Evolutionary conservation across 768 basidiomycete species (phyloP), one percentile per base, ranked within the genome.

Genomic region (Amanita brunnescens): DNA sequence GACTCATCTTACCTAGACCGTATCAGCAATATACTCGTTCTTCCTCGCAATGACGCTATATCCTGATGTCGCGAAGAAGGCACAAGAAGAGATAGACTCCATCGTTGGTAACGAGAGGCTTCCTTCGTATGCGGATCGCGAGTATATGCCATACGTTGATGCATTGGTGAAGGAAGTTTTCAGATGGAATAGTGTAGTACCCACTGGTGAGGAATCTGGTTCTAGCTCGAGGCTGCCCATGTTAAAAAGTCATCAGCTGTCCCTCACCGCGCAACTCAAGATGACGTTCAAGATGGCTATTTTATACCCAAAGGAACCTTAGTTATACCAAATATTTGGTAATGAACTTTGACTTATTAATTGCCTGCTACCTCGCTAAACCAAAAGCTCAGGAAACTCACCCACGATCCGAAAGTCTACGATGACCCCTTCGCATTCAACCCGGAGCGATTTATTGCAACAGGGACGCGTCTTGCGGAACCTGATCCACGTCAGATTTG

Each of bases 271-370:
- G 74, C 68, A 7, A 74, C 66, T n/a, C 70, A 80, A 57, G 80
- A 83, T 52, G 82, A 84, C 50, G 61, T 81, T 4, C 79, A 83
- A 46, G 70, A 80, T 40, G 81, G 81, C 5, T 78, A 79, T 63
- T 74, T 74, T 35, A 79, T 84, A 47, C 82, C 82, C 7, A 76
- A 82, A 53, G 79, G 78, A 12, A 64, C 78, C 5, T 61, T 79
- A 35, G 66, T 80, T 6, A 70, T 80, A 46, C 66, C 71, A 9
- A 81, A 81, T 55, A 67, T 79, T 51, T 76, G 75, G 76, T 76
- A 49, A 48, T 61, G 53, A 20, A 3, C n/a, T n/a, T n/a, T n/a
- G 5, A 6, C 30, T 21, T 35, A 14, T 29, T 20, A 14, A 14
- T 13, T 7, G 14, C 26, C 14, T 16, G 18, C 37, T 37, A 55